These are phyloP conservation scores for Neurospora sp. DNA, from an alignment of 495 filamentous ascomycete species.

Conservation along the genomic window DNA sequence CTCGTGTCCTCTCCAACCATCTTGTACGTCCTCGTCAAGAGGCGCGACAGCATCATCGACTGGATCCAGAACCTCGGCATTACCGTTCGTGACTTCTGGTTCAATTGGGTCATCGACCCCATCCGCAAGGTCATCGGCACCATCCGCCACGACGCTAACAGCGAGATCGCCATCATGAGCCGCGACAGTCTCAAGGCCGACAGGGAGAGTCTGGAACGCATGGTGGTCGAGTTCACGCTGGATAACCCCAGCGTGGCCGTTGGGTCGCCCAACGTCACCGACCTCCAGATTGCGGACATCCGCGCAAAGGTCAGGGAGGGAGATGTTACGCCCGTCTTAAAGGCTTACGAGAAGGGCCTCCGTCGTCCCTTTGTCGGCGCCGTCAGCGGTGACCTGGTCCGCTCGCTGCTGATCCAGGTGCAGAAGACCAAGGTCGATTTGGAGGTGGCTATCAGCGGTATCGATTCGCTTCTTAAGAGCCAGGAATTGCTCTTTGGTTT, in stretches of 20 bases:
- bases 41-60: constrained; percentile 57
- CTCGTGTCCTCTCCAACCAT: constrained; percentile 73
- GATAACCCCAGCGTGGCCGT: constrained; percentile 54
- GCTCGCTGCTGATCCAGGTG: constrained; percentile 87
- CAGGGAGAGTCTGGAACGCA: constrained; percentile 82
- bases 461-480: constrained; percentile 84
- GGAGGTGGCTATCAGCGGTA: constrained; percentile 89
- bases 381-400: constrained; percentile 73
- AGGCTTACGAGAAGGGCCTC: constrained; percentile 82
- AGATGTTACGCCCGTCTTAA: constrained; percentile 83
- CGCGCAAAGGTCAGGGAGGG: constrained; percentile 73
- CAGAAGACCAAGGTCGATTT: constrained; percentile 99
- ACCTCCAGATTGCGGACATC: constrained; percentile 58
- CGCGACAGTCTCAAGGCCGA: constrained; percentile 81
- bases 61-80: constrained; percentile 69
- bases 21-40: constrained; percentile 60
- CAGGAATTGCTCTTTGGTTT: constrained; percentile 98
- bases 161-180: constrained; percentile 93
- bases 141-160: constrained; percentile 81
- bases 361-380: constrained; percentile 69
- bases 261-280: constrained; percentile 33
- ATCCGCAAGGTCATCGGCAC: constrained; percentile 74
- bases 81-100: constrained; percentile 81
- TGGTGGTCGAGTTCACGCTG: constrained; percentile 91
- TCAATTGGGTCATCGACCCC: constrained; percentile 90